Percentiles rank a stretch among this genome's conserved stretches.
phyloP scores from a whole-genome alignment of 2,329 filamentous ascomycete species.

The Truncatella angustata region DNA sequence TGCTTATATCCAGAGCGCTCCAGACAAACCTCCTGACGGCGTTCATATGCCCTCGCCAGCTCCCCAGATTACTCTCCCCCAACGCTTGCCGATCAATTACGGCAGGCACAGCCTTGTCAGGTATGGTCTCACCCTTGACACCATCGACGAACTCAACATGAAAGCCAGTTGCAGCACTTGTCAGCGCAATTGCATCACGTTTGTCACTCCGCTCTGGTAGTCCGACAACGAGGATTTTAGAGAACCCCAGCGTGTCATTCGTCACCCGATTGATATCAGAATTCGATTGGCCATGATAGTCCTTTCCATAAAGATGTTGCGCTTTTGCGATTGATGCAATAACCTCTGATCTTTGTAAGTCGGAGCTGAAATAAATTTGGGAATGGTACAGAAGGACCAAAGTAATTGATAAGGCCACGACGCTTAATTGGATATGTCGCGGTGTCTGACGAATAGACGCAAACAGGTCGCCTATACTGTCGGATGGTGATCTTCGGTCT shows the following conservation, averaged over 20 bases:
- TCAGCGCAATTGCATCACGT: conserved; percentile 42
- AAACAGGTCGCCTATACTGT: background rate
- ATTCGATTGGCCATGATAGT: background rate
- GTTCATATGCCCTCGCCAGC: conserved; percentile 36
- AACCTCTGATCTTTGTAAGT: too few relatives aligned
- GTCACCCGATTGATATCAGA: conserved; percentile 19
- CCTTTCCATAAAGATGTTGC: background rate
- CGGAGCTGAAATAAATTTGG: background rate
- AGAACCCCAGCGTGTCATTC: conserved; percentile 32
- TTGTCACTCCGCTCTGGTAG: conserved; percentile 44
- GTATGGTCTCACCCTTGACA: conserved; percentile 33
- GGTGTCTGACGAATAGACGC: background rate
- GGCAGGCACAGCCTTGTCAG: conserved; percentile 39
- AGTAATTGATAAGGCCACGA: background rate
- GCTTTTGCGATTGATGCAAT: too few relatives aligned
- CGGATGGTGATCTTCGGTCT: too few relatives aligned
- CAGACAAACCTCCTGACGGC: conserved; percentile 25
- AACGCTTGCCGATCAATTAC: conserved; percentile 23
- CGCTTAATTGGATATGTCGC: background rate
- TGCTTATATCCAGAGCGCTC: conserved; percentile 16
- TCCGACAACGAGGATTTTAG: conserved; percentile 44
- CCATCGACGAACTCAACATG: conserved; percentile 41
- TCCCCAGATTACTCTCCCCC: conserved; percentile 34
- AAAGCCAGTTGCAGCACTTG: conserved; percentile 38
- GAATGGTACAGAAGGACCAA: too few relatives aligned